Base-by-base conservation (phyloP, 139 green algal species). In the Chloropicon primus region DNA sequence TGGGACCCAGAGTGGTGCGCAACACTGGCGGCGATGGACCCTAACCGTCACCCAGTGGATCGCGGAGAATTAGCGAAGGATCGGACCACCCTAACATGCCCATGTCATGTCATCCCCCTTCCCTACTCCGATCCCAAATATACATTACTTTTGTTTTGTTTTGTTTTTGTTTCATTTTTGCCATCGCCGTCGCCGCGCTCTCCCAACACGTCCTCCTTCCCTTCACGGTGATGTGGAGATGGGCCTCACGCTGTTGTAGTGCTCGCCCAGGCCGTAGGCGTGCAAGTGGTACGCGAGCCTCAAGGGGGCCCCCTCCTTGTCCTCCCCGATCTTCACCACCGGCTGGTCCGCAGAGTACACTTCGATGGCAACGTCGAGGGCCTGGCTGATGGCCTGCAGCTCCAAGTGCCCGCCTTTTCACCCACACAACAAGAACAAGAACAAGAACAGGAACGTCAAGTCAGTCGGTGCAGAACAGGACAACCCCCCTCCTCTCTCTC, bases 341-440 rank as follows among this genome's bases (percentile, higher is more conserved):
- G 90, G 84, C 79, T 93, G 82, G 26, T 86, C 87, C 2, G 87
- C 89, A 2, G 83, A 85, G 77, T 87, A 89, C 24, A 97, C 94
- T 24, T 83, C 78, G 76, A 98, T 95, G 25, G 84, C 79, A 1
- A 83, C 82, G 78, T 84, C 77, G 72, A 72, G 22, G 54, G 28
- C 72, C 1, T 81, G 54, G 27, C 89, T 82, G 25, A 97, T 84
- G 26, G 91, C 93, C 22, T 80, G 77, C 23, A 98, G 86, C 86
- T 98, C 94, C 28, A 94, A 29, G 73, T 98, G 94, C 1, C 94
- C 94, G 1, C 94, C 94, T 93, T 93, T 97, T 21, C 79, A 85
- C 21, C 94, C 94, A 22, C 53, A 72, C 53, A 21, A 72, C 53
- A n/a, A 22, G 53, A 72, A 22, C 22, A 21, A 72, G 53, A 72